Conservation (phyloP, 257 asterid genomes). For the Solanum chmielewskii region DNA sequence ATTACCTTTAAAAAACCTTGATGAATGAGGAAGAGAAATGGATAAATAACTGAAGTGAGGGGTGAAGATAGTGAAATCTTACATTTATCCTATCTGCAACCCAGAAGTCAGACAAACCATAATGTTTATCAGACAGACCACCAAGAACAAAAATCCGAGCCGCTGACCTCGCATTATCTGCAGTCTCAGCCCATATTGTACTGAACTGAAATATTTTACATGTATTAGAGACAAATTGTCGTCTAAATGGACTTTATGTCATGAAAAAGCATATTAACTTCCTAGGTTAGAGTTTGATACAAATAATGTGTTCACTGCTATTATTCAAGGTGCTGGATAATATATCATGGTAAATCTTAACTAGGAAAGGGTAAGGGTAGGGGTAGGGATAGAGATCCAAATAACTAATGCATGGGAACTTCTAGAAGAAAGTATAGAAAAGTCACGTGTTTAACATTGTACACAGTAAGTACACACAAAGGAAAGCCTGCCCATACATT, state of each 20-base stretch:
- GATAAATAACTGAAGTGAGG: neutral
- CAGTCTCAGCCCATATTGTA: conserved; percentile 92
- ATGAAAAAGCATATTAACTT: neutral
- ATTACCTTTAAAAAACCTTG: neutral
- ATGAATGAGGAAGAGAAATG: neutral
- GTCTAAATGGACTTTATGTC: neutral
- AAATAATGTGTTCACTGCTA: neutral
- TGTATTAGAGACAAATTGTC: neutral
- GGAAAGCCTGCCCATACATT: neutral
- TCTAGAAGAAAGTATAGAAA: neutral
- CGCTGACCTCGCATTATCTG: conserved; percentile 86
- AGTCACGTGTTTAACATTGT: neutral
- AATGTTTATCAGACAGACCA: conserved; percentile 70
- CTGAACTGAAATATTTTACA: conserved; percentile 44
- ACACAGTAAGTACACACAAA: neutral
- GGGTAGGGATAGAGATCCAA: neutral
- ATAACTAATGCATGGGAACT: neutral
- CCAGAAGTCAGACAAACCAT: conserved; percentile 89
- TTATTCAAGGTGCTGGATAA: neutral
- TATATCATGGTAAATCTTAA: neutral
- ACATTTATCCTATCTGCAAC: conserved; percentile 51
- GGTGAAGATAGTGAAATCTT: conserved; percentile 10
- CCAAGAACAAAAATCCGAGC: conserved; percentile 81
- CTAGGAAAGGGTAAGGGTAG: neutral
- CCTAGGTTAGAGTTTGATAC: neutral